Percentiles rank a stretch among this genome's conserved stretches.
Conservation (phyloP, 75 land plant genomes). For the Picea sitchensis region DNA sequence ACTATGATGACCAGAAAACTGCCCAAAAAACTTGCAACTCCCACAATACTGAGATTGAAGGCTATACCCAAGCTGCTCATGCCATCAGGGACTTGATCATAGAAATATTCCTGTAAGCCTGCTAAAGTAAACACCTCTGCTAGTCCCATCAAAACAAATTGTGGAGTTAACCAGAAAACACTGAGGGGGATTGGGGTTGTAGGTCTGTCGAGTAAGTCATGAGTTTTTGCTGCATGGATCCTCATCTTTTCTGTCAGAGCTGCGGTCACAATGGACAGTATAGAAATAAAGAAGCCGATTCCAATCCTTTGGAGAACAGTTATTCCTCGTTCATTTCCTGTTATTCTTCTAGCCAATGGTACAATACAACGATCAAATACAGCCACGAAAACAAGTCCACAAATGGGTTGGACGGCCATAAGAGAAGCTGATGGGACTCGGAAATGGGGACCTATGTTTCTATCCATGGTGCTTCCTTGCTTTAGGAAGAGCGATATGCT, state of each 20-base stretch:
- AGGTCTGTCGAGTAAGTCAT: constrained; percentile 22
- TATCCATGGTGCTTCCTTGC: constrained; percentile 39
- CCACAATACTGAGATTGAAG: constrained; percentile 28
- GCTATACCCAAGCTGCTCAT: constrained; percentile 49
- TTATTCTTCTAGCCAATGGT: constrained; percentile 17
- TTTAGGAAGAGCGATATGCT: constrained; percentile 29
- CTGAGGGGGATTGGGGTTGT: constrained; percentile 24
- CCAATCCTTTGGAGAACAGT: constrained; percentile 35
- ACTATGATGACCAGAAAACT: constrained; percentile 26
- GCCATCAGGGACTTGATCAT: constrained; percentile 39
- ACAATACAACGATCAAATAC: constrained; percentile 24
- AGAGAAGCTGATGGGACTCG: constrained; percentile 23
- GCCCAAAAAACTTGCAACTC: constrained; percentile 34
- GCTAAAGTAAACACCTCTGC: constrained; percentile 37
- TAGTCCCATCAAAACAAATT: constrained; percentile 30
- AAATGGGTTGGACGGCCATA: constrained; percentile 20
- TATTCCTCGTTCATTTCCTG: constrained; percentile 17
- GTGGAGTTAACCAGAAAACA: constrained; percentile 48
- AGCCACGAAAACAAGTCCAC: constrained; percentile 15
- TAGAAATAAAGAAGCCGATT: constrained; percentile 12
- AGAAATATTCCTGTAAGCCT: constrained; percentile 43
- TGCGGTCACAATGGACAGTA: constrained; percentile 19
- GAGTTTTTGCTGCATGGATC: constrained; percentile 13
- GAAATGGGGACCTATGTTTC: constrained; percentile 12
- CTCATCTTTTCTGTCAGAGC: constrained; percentile 31